phyloP scores from a whole-genome alignment of 2,329 filamentous ascomycete species.

The Acephala macrosclerotiorum region DNA sequence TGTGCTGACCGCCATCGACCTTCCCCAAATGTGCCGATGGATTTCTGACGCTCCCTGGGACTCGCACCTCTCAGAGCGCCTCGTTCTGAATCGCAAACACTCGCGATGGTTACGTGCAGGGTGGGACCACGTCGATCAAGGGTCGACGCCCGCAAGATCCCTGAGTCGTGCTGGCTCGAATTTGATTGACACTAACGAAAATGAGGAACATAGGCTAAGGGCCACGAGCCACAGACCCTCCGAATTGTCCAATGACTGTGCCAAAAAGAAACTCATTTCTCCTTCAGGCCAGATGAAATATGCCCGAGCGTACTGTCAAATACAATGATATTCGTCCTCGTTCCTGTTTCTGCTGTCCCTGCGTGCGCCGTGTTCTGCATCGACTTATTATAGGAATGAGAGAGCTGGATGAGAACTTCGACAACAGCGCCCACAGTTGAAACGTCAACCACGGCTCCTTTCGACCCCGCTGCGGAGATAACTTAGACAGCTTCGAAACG shows the following conservation, averaged over 20 bases:
- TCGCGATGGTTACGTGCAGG: slow-evolving; percentile 6
- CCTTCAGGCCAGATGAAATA: slow-evolving; percentile 17
- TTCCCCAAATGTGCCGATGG: neutral
- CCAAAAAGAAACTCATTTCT: slow-evolving; percentile 15
- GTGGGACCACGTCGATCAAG: neutral
- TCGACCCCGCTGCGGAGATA: slow-evolving; percentile 27
- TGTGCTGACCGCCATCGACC: neutral
- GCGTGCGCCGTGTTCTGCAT: slow-evolving; percentile 3
- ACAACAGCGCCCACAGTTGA: slow-evolving; percentile 15
- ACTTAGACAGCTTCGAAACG: neutral
- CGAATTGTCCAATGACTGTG: slow-evolving; percentile 10
- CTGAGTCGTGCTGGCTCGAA: slow-evolving; percentile 8
- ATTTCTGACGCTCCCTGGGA: neutral
- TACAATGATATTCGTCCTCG: neutral
- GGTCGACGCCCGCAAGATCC: slow-evolving; percentile 5
- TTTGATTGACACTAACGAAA: slow-evolving; percentile 13
- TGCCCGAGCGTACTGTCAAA: slow-evolving; percentile 22
- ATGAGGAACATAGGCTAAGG: slow-evolving; percentile 3
- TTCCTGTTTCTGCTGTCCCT: slow-evolving; percentile 1
- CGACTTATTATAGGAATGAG: neutral
- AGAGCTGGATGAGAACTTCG: slow-evolving; percentile 1
- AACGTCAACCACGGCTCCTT: slow-evolving; percentile 20
- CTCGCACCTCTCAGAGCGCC: neutral
- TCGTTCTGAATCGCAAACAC: slow-evolving; percentile 12
- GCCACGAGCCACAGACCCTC: slow-evolving; percentile 14